Conservation (phyloP, 768 basidiomycete genomes). For the Gymnopilus dilepis region DNA sequence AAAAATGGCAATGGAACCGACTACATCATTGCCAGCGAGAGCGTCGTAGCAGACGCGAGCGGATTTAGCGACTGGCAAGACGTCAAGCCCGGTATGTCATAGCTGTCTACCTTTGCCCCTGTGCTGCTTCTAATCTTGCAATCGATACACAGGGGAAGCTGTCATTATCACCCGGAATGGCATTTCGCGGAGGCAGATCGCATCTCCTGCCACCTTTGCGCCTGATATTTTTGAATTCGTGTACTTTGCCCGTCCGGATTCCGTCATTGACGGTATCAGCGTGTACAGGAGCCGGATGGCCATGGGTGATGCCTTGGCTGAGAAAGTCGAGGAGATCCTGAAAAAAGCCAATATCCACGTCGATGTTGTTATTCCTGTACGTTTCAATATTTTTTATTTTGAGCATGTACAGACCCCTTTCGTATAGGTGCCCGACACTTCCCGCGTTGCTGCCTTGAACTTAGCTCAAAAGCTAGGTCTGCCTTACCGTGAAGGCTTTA, state of each 20-base stretch:
- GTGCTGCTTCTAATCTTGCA: conserved; percentile 6
- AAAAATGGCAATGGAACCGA: conserved; percentile 67
- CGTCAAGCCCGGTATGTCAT: conserved; percentile 76
- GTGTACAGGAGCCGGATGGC: conserved; percentile 99
- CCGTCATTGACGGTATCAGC: conserved; percentile 94
- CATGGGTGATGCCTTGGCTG: conserved; percentile 96
- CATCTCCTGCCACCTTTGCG: conserved; percentile 75
- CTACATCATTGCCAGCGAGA: conserved; percentile 93
- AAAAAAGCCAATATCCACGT: conserved; percentile 68
- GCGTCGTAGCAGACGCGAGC: conserved; percentile 92
- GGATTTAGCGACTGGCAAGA: conserved; percentile 95
- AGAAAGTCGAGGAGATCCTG: conserved; percentile 80
- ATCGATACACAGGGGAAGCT: conserved; percentile 74
- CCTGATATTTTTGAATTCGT: conserved; percentile 99
- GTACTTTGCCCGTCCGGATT: conserved; percentile 98
- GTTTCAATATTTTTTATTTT: conserved; percentile 25
- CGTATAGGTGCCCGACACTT: conserved; percentile 89
- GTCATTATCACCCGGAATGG: conserved; percentile 89
- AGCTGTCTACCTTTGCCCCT: background rate
- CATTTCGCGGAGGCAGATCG: conserved; percentile 78
- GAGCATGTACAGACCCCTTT: conserved; percentile 4
- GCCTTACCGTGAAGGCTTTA: conserved; percentile 97
- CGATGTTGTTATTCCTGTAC: conserved; percentile 95
- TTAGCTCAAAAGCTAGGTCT: conserved; percentile 87
- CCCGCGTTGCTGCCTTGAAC: conserved; percentile 94